phyloP scores from a whole-genome alignment of 1,139 yeast genomes.

The Citeromyces hawaiiensis region DNA sequence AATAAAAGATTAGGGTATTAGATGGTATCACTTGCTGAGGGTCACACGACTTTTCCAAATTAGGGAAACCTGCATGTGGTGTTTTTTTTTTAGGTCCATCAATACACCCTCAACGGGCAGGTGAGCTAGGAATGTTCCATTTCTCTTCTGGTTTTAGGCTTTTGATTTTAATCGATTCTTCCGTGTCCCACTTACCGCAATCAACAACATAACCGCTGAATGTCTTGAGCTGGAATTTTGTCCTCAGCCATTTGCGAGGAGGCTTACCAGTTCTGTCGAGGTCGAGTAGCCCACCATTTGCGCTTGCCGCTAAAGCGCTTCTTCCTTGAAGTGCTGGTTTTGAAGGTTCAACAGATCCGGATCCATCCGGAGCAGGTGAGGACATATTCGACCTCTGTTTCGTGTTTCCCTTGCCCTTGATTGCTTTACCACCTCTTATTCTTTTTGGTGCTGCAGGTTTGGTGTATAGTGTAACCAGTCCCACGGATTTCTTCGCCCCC shows the following conservation, averaged over 20 bases:
- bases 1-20: background rate
- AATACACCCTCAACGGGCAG: background rate
- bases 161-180: background rate
- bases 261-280: conserved; percentile 13
- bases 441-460: background rate
- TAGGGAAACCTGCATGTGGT: background rate
- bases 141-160: background rate
- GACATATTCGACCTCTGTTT: background rate
- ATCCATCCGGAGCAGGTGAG: background rate
- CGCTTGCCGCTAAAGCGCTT: background rate
- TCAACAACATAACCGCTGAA: conserved; percentile 9
- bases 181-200: background rate
- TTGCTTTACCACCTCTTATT: background rate
- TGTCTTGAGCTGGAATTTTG: conserved; percentile 7
- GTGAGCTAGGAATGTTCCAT: background rate
- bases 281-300: conserved; percentile 7
- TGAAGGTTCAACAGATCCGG: background rate
- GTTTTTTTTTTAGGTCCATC: background rate
- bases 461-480: background rate
- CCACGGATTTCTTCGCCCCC: background rate
- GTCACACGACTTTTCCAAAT: background rate
- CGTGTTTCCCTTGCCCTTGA: background rate
- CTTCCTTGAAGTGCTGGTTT: background rate
- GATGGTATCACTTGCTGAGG: background rate
- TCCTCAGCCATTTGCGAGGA: conserved; percentile 7